Evolutionary conservation across 2,329 filamentous ascomycete genomes (phyloP), one percentile per base, ranked within the genome.

Genomic region (Fusarium metavorans): DNA sequence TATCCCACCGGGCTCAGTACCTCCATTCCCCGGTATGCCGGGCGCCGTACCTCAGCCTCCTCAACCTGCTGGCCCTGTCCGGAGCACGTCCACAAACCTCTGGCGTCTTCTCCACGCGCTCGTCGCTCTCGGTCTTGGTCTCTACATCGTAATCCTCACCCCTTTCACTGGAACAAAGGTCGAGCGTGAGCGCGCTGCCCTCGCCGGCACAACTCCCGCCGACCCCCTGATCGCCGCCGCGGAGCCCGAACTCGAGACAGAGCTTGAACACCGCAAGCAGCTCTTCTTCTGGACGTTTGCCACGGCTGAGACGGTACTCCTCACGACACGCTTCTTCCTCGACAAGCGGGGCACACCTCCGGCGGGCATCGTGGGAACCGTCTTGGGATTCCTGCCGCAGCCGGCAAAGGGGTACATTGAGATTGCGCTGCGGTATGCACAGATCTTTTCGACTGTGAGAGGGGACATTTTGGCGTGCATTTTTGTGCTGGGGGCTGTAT

Each of bases 251-350:
- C 73, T 75, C 16, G 80, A 80, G 59, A 79, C 79, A 14, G 80
- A 81, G 45, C 69, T 80, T 25, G 81, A 83, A 67, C 80, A 76
- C 58, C 81, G 79, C 50, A 82, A 80, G 73, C 77, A 71, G 56
- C 61, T 83, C 25, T 92, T 95, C 83, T 95, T 96, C 82, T 94
- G 92, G 85, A 88, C 93, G n/a, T 97, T 96, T 80, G 92, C 93
- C 7, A 94, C 93, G 0, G 92, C 90, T 35, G 93, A 97, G 84
- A 87, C 94, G 13, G 81, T 94, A 63, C 85, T 96, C 72, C 90
- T 96, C 73, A 92, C 91, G 2, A 91, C 89, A 34, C 87, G 93
- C 27, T 94, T 92, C 80, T 91, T 95, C 76, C 79, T 94, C 61
- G 93, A 95, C 77, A 90, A 89, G 76, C 88, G 88, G 27, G 82